These are phyloP conservation scores for Thraustochytrium striatum DNA, from an alignment of 352 stramenopile species.

Conservation along the genomic window DNA sequence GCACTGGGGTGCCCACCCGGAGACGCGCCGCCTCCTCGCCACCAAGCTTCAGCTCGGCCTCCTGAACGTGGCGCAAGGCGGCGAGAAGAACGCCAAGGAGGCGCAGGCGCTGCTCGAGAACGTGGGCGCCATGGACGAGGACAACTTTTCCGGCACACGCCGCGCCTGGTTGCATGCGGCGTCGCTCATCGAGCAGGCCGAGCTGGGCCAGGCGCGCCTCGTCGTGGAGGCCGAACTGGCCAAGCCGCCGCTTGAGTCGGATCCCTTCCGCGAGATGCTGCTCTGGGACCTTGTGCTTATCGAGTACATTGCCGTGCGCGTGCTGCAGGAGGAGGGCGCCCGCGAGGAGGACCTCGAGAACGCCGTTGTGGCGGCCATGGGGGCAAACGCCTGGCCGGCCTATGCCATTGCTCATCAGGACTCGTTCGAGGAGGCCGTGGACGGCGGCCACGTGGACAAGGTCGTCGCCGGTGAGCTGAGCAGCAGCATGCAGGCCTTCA, in stretches of 20 bases:
- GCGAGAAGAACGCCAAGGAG: conserved; percentile 7
- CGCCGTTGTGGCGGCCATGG: neutral
- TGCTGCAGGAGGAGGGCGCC: neutral
- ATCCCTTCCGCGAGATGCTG: conserved; percentile 4
- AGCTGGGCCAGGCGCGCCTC: conserved; percentile 6
- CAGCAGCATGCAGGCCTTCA: neutral
- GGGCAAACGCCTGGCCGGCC: neutral
- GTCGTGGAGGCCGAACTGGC: neutral
- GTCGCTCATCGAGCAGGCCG: neutral
- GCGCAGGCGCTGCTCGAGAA: neutral
- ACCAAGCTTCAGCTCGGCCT: conserved; percentile 5
- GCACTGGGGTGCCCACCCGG: conserved; percentile 28
- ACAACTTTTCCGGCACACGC: neutral
- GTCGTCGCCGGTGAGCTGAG: neutral
- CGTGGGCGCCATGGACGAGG: neutral
- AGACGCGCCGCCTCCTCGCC: neutral
- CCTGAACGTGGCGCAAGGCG: neutral
- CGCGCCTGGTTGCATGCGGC: neutral
- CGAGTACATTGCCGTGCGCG: neutral
- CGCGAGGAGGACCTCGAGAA: neutral
- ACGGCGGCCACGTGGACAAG: neutral
- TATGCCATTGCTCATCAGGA: neutral
- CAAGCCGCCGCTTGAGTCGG: neutral
- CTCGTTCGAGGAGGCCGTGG: conserved; percentile 5
- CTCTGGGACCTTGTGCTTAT: conserved; percentile 12